phyloP scores from a whole-genome alignment of 2,329 filamentous ascomycete species.

The Geoglossum cookeanum region DNA sequence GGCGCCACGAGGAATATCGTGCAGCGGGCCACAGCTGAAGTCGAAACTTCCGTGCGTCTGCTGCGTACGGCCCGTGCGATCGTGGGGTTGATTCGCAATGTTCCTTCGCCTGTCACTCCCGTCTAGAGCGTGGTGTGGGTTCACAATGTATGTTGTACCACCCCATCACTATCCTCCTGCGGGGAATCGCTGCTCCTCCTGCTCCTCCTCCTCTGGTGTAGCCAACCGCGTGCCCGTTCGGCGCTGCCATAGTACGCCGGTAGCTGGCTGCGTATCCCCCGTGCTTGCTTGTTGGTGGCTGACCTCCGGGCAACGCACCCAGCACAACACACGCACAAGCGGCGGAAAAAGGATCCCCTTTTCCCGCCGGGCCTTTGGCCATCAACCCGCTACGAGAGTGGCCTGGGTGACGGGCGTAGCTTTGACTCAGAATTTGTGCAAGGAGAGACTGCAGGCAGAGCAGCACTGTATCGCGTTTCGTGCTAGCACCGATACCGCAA shows the following conservation, averaged over 20 bases:
- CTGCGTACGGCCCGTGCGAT: not conserved
- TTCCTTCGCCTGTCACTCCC: too few species aligned
- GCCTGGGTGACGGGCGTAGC: not conserved
- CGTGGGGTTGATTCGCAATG: not conserved
- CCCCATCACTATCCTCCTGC: not conserved
- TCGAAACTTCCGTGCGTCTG: not conserved
- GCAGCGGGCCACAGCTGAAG: not conserved
- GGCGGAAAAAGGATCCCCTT: not conserved
- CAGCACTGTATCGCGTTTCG: not conserved
- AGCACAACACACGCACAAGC: not conserved
- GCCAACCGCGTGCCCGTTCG: too few species aligned
- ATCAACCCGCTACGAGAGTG: not conserved
- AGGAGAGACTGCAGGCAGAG: not conserved
- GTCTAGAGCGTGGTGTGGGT: too few species aligned
- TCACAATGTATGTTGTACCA: not conserved
- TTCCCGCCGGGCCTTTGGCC: too few species aligned
- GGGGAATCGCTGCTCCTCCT: not conserved
- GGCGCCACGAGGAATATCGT: not conserved
- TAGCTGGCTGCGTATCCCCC: too few species aligned
- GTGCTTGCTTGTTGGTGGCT: not conserved
- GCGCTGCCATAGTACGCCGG: too few species aligned
- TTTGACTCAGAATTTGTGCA: not conserved
- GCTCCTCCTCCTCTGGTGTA: too few species aligned
- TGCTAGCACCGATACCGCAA: not conserved
- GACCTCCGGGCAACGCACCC: not conserved